Evolutionary conservation across 768 basidiomycete species (phyloP).

Genomic region (Udeniomyces megalosporus): DNA sequence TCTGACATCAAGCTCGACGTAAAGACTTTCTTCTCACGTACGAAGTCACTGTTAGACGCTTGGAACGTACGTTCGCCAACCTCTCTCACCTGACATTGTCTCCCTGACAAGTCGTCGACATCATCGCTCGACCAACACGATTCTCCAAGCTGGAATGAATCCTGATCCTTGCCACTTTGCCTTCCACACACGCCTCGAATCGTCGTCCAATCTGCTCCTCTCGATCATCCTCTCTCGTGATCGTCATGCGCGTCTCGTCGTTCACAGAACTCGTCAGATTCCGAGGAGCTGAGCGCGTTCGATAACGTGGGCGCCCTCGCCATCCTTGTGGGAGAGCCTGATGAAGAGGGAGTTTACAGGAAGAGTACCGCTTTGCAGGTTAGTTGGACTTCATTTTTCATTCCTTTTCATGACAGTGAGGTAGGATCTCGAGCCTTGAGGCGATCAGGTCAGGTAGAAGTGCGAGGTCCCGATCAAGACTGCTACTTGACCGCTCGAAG

Average conservation of each 20-base stretch:
- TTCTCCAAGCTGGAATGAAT: not conserved
- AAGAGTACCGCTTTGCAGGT: constrained; percentile 78
- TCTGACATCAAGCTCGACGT: constrained; percentile 26
- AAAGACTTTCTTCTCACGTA: constrained; percentile 24
- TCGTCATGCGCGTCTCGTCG: no score
- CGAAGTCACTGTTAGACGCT: constrained; percentile 22
- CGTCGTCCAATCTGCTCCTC: not conserved
- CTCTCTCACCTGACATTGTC: not conserved
- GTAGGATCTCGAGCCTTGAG: no score
- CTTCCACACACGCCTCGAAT: not conserved
- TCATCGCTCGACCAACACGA: not conserved
- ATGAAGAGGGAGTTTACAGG: constrained; percentile 79
- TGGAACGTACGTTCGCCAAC: constrained; percentile 24
- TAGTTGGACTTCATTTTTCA: not conserved
- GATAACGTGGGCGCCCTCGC: constrained; percentile 25
- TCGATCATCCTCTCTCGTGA: not conserved
- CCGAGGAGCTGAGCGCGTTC: constrained; percentile 22
- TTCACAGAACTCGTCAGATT: constrained; percentile 15
- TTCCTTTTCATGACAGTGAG: not conserved
- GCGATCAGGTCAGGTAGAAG: no score
- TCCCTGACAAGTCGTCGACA: not conserved
- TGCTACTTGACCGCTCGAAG: no score
- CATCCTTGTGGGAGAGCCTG: constrained; percentile 32
- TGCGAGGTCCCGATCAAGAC: no score
- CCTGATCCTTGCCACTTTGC: not conserved